These are phyloP conservation scores for Keqinozyma sinolaborantium DNA, from an alignment of 1,139 yeast species.

Conservation along the genomic window DNA sequence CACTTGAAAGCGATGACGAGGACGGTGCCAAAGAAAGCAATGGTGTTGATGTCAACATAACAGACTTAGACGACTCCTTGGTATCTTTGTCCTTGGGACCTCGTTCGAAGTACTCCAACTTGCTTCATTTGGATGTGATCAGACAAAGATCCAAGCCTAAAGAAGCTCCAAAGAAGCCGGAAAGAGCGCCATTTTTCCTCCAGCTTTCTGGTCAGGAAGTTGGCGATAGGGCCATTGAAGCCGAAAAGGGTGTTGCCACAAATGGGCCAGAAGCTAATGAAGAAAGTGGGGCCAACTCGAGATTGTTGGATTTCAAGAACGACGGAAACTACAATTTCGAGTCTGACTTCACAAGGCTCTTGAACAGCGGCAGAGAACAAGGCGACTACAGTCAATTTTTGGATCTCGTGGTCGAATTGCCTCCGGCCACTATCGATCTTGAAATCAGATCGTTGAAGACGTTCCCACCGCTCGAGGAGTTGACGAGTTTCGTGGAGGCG, in stretches of 20 bases:
- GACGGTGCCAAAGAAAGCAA: slow-evolving; percentile 6
- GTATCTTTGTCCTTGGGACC: slow-evolving; percentile 78
- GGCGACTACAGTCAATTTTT: slow-evolving; percentile 50
- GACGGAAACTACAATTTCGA: slow-evolving; percentile 48
- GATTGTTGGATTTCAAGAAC: slow-evolving; percentile 23
- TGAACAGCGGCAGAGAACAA: slow-evolving; percentile 48
- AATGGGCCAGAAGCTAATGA: slow-evolving; percentile 8
- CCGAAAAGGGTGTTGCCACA: slow-evolving; percentile 40
- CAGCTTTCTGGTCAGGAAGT: slow-evolving; percentile 60
- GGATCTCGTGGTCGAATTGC: slow-evolving; percentile 49
- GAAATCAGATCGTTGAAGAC: slow-evolving; percentile 80
- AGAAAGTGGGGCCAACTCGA: slow-evolving; percentile 17
- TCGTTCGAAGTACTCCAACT: slow-evolving; percentile 71
- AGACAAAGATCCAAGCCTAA: slow-evolving; percentile 84
- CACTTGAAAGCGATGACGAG: slow-evolving; percentile 35
- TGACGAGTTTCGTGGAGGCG: slow-evolving; percentile 63
- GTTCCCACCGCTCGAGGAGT: slow-evolving; percentile 61
- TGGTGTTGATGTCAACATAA: slow-evolving; percentile 17
- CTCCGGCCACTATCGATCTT: slow-evolving; percentile 80
- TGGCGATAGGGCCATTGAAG: slow-evolving; percentile 66
- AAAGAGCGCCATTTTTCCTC: slow-evolving; percentile 78
- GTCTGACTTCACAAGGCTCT: slow-evolving; percentile 65
- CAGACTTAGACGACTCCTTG: slow-evolving; percentile 53
- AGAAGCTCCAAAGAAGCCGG: slow-evolving; percentile 86
- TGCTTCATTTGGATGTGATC: slow-evolving; percentile 79